These are phyloP conservation scores for Dianthus caryophyllus DNA, from an alignment of 148 eudicot genomes.

Conservation along the genomic window DNA sequence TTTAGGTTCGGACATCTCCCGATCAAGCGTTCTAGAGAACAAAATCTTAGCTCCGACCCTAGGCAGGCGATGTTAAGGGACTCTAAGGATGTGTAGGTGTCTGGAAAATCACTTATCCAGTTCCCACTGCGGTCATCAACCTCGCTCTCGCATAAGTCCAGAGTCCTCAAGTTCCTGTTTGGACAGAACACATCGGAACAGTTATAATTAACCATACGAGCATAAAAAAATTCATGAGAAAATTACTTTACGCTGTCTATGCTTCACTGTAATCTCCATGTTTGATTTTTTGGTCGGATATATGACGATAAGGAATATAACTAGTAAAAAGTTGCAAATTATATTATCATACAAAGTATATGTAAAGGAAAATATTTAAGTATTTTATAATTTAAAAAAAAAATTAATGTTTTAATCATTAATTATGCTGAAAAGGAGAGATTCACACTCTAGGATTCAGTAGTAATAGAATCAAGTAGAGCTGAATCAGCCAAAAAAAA, in stretches of 20 bases:
- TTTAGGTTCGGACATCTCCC: slow-evolving; percentile 66
- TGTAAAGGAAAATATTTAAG: no score
- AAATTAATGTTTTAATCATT: neutral
- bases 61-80: slow-evolving; percentile 86
- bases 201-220: neutral
- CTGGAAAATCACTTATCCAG: slow-evolving; percentile 91
- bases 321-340: no score
- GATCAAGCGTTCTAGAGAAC: slow-evolving; percentile 76
- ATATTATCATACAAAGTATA: no score
- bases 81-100: slow-evolving; percentile 59
- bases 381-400: no score
- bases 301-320: no score
- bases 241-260: no score
- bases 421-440: neutral
- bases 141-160: slow-evolving; percentile 86
- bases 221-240: no score
- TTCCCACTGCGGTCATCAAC: slow-evolving; percentile 88
- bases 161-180: slow-evolving; percentile 65
- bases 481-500: slow-evolving; percentile 10
- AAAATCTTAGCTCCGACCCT: slow-evolving; percentile 61
- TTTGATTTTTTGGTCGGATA: no score
- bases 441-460: slow-evolving; percentile 19
- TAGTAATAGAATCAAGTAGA: slow-evolving; percentile 15
- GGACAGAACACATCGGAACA: neutral
- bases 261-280: no score